Base-by-base conservation (phyloP, 768 basidiomycete species). In the Mycena chlorophos region DNA sequence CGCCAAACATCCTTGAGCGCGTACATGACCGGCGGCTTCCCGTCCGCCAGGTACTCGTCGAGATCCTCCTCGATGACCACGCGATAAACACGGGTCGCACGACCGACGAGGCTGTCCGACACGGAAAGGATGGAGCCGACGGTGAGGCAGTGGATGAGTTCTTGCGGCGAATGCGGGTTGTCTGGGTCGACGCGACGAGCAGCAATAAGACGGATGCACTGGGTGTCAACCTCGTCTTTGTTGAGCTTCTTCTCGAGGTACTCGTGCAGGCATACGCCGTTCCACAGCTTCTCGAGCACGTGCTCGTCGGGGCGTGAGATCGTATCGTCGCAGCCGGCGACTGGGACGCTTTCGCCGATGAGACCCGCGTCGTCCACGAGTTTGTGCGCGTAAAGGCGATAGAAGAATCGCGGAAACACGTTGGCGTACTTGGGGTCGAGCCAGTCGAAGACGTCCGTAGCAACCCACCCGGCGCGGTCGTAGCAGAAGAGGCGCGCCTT, bases 21-120 rank as follows among this genome's bases (percentile, higher is more conserved):
- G 38, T 54, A 54, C 19, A 54, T 34, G 25, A 8, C 46, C 13
- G 29, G 30, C n/a, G n/a, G n/a, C n/a, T n/a, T n/a, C n/a, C n/a
- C n/a, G n/a, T n/a, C n/a, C 45, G 45, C 8, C 6, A 27, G 45
- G 8, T 46, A 8, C 13, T 10, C 8, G 12, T 8, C 12, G 5
- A 46, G 45, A 25, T 46, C 45, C 10, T 46, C 45, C 23, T 12
- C 12, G 26, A 54, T 25, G 17, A 30, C 30, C 19, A 54, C 53
- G 17, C 53, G 53, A 20, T 48, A 29, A 8, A 54, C 53, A 14
- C 47, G 53, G 31, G 53, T 54, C 31, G 53, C 53, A 49, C 53
- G 53, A 23, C 53, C 16, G 53, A 54, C 48, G 17, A 54, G 45
- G 23, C 53, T 46, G 31, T 54, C 53, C 13, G 53, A n/a, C 14